Evolutionary conservation across 75 land plant species (phyloP).

Genomic region (Pinus albicaulis): DNA sequence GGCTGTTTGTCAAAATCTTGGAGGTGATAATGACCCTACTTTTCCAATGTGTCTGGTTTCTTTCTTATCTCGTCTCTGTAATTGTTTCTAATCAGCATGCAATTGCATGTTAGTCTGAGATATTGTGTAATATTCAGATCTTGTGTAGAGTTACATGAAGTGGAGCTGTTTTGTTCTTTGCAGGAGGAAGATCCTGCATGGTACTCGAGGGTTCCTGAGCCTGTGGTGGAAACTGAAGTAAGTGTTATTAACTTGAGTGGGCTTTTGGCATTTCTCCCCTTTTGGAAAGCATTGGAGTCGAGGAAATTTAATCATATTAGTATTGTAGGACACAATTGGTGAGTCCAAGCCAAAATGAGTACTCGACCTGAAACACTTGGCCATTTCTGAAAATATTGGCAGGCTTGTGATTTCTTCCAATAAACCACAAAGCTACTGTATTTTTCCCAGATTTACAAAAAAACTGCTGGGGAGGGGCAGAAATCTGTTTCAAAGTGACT

Average conservation of each 20-base stretch:
- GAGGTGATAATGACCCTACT: constrained; percentile 47
- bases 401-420: too few relatives aligned
- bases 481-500: too few relatives aligned
- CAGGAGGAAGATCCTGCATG: constrained; percentile 96
- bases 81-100: background rate
- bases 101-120: background rate
- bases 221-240: constrained; percentile 55
- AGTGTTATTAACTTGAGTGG: constrained; percentile 15
- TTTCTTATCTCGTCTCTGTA: background rate
- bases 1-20: constrained; percentile 93
- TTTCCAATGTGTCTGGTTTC: background rate
- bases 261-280: background rate
- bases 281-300: background rate
- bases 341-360: too few relatives aligned
- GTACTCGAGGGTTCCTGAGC: constrained; percentile 71
- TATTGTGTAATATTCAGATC: background rate
- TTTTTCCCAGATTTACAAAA: too few relatives aligned
- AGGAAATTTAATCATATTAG: background rate
- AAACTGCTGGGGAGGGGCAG: too few relatives aligned
- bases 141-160: background rate
- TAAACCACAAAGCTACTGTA: too few relatives aligned
- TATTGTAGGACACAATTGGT: too few relatives aligned
- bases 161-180: background rate
- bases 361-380: too few relatives aligned
- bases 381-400: too few relatives aligned